Conservation (phyloP, 768 basidiomycete genomes). For the Hypholoma sublateritium region DNA sequence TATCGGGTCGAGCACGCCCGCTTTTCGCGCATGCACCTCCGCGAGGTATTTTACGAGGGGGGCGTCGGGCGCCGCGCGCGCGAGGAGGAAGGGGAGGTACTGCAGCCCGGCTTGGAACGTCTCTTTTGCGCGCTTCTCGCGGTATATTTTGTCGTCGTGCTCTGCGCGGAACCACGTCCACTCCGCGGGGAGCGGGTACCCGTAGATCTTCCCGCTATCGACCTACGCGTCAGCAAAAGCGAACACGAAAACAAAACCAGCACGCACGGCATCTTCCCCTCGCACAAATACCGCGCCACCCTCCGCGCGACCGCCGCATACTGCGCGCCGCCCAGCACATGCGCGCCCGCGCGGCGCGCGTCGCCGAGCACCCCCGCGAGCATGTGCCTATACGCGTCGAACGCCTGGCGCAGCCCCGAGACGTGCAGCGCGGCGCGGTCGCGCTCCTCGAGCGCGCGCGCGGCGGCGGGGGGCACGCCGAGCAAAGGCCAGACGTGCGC, state of each 20-base stretch:
- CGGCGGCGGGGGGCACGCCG: conserved; percentile 14
- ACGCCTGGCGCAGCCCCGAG: conserved; percentile 17
- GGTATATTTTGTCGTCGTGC: conserved; percentile 25
- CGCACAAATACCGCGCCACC: conserved; percentile 22
- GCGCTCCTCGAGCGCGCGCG: conserved; percentile 11
- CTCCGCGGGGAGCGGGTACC: conserved; percentile 23
- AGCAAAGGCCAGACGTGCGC: conserved; percentile 24
- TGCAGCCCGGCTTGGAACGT: conserved; percentile 26
- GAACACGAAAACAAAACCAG: background rate
- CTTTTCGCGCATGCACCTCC: background rate
- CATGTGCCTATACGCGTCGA: conserved; percentile 23
- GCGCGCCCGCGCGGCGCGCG: background rate
- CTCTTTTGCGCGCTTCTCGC: conserved; percentile 25
- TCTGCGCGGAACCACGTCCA: conserved; percentile 28
- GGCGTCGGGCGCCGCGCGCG: conserved; percentile 9
- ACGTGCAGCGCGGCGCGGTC: conserved; percentile 17
- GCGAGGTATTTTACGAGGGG: conserved; percentile 19
- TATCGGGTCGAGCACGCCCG: conserved; percentile 12
- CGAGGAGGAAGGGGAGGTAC: conserved; percentile 23
- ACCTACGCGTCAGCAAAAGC: conserved; percentile 4
- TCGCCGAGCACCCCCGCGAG: conserved; percentile 19
- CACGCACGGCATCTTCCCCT: conserved; percentile 24
- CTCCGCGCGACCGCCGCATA: conserved; percentile 20
- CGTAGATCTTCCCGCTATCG: conserved; percentile 23
- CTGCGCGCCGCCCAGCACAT: conserved; percentile 17